Evolutionary conservation across 768 basidiomycete species (phyloP).

Genomic region (Ramaria sp.): DNA sequence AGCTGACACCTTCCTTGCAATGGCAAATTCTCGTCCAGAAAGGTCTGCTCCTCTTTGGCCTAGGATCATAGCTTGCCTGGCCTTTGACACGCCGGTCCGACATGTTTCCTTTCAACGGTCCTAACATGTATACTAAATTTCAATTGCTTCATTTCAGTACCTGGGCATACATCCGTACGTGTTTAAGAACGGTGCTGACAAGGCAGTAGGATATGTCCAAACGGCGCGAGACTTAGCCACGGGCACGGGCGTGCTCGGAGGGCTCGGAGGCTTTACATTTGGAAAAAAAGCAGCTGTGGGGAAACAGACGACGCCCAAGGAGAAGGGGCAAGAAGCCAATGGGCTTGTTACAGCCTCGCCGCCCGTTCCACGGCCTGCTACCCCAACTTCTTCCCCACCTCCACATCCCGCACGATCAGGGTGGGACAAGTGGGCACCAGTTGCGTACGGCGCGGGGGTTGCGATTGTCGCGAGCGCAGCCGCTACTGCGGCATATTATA

Average conservation of each 20-base stretch:
- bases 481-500: conserved; percentile 76
- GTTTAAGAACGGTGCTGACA: conserved; percentile 74
- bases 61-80: conserved; percentile 69
- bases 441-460: conserved; percentile 62
- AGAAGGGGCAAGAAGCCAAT: background rate
- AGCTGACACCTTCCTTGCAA: conserved; percentile 72
- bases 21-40: conserved; percentile 58
- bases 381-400: background rate
- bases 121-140: background rate
- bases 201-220: conserved; percentile 60
- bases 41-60: conserved; percentile 72
- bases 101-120: background rate
- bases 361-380: conserved; percentile 28
- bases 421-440: conserved; percentile 61
- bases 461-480: conserved; percentile 73
- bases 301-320: background rate
- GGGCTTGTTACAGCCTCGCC: conserved; percentile 19
- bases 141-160: conserved; percentile 39
- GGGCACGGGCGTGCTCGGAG: conserved; percentile 40
- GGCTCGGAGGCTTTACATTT: conserved; percentile 21
- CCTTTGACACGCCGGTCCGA: conserved; percentile 85
- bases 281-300: background rate
- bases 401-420: conserved; percentile 17
- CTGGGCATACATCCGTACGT: conserved; percentile 78
- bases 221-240: conserved; percentile 55